Percentiles rank a stretch among this genome's conserved stretches.
Conservation (phyloP, 1,284 basidiomycete species). For the Cutaneotrichosporon cyanovorans region DNA sequence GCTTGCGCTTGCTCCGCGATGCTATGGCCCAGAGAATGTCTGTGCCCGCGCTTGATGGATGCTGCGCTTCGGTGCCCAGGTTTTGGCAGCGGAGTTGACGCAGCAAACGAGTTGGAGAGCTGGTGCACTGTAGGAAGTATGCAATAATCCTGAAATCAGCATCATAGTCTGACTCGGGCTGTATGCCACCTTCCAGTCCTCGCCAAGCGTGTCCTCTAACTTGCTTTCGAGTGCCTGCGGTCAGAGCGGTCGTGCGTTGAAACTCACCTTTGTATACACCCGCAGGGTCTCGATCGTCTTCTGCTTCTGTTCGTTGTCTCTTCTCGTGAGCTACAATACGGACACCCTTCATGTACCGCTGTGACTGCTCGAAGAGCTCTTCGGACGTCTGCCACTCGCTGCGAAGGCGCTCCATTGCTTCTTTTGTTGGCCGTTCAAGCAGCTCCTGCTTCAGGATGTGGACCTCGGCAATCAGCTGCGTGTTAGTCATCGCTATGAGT, state of each 20-base stretch:
- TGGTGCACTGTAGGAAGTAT: constrained; percentile 3
- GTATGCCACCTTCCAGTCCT: constrained; percentile 23
- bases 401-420: constrained; percentile 14
- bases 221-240: constrained; percentile 28
- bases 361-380: constrained; percentile 24
- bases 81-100: constrained; percentile 27
- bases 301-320: constrained; percentile 36
- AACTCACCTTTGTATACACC: constrained; percentile 29
- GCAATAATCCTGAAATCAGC: constrained; percentile 5
- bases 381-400: constrained; percentile 26
- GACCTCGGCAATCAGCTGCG: constrained; percentile 9
- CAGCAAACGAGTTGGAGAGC: constrained; percentile 11
- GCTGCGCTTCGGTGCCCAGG: constrained; percentile 7
- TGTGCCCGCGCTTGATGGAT: constrained; percentile 3
- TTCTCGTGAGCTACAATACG: constrained; percentile 3
- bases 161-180: no score
- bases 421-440: constrained; percentile 8
- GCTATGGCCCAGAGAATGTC: constrained; percentile 1
- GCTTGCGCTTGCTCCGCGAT: neutral
- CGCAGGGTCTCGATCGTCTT: constrained; percentile 26
- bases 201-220: constrained; percentile 21
- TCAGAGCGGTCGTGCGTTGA: neutral
- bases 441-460: constrained; percentile 5
- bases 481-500: no score
- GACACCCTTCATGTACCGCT: constrained; percentile 15